Base-by-base conservation (phyloP, 352 stramenopile genomes). In the Phytophthora cryptogea region DNA sequence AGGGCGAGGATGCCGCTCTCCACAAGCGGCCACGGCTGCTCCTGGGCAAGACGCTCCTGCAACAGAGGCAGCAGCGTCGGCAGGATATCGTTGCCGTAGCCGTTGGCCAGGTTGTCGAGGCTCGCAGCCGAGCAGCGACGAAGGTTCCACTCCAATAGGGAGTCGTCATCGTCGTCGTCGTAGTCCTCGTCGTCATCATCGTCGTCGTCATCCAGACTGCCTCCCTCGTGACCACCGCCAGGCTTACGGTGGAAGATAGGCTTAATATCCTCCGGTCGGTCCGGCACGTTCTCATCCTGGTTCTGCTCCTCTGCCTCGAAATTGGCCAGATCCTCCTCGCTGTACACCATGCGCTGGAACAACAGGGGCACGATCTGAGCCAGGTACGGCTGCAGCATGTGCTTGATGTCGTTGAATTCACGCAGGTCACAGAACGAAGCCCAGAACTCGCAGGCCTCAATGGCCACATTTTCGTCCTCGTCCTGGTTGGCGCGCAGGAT, bases 291-390 rank as follows among this genome's bases (percentile, higher is more conserved):
- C 65, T 97, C 90, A 49, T 92, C 73, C 61, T 88, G 80, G 31
- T 71, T 86, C 72, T 92, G 67, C 78, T 96, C 87, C 45, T 98
- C 94, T 11, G 94, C 74, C 49, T 96, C 92, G 69, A 98, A 95
- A 27, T 74, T 85, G 13, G 74, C 82, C 54, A 97, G 79, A 66
- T 98, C 90, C 35, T 98, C 95, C 27, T 97, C 80, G 31, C 88
- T 95, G 72, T 98, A 99, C 6, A 99, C 92, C 89, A 98, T 98
- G 44, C 92, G 86, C 54, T 92, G 79, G 49, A 98, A 89, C 20
- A 99, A 74, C 36, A 97, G 69, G 31, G 94, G 94, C 30, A 99
- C 80, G 39, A 99, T 83, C 68, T 97, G 85, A 26, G 74, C 74
- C 47, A 98, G 70, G 59, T 97, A 86, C 30, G 75, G 67, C 71